A percentile compares a stretch with the other conserved stretches of the same genome.
These are phyloP conservation scores for Carallia brachiata DNA, from an alignment of 345 rosid species.

Conservation along the genomic window DNA sequence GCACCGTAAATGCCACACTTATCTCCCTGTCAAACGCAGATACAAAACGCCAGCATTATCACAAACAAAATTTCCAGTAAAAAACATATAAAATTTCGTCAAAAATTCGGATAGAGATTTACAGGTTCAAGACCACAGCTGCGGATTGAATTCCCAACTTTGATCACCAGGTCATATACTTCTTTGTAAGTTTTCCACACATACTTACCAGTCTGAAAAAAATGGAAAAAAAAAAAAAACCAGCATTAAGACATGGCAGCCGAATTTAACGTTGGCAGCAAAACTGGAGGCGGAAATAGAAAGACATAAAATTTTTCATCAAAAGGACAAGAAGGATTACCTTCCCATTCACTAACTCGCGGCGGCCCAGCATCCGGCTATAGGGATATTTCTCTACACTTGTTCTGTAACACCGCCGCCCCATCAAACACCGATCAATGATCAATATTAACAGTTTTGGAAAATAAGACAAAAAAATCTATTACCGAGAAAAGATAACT, in stretches of 20 bases:
- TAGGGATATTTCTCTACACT: constrained; percentile 75
- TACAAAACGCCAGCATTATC: background rate
- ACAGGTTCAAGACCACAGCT: constrained; percentile 80
- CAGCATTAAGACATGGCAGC: background rate
- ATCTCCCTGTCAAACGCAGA: constrained; percentile 47
- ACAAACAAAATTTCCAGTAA: background rate
- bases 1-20: constrained; percentile 95
- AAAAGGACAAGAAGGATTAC: constrained; percentile 28
- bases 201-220: constrained; percentile 71
- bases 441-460: background rate
- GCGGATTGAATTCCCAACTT: constrained; percentile 80
- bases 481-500: too few species aligned
- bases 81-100: background rate
- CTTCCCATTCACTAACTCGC: constrained; percentile 74
- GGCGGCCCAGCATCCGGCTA: constrained; percentile 81
- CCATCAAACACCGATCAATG: background rate
- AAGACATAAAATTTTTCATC: background rate
- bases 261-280: background rate
- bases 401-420: constrained; percentile 39
- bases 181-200: constrained; percentile 85
- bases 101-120: constrained; percentile 11
- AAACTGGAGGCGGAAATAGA: background rate
- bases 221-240: constrained; percentile 4
- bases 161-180: constrained; percentile 74
- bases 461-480: background rate